These are phyloP conservation scores for Chiua virens DNA, from an alignment of 768 basidiomycete genomes.

Conservation along the genomic window DNA sequence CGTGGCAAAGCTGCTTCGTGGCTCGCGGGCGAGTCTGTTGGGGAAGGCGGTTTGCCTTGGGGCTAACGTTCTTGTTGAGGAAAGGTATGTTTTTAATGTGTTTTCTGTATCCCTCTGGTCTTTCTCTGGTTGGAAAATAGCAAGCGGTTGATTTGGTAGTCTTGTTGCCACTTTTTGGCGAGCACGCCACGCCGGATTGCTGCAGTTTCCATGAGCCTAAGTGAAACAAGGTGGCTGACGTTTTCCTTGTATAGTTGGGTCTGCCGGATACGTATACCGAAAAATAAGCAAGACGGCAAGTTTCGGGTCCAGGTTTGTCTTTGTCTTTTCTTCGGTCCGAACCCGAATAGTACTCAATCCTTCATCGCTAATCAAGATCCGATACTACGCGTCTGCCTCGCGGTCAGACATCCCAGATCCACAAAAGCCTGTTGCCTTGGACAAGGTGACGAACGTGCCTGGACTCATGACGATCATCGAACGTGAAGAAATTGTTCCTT, in stretches of 20 bases:
- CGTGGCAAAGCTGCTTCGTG: constrained; percentile 53
- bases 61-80: constrained; percentile 64
- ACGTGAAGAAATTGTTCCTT: constrained; percentile 34
- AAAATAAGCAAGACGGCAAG: constrained; percentile 45
- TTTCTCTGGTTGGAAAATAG: not conserved
- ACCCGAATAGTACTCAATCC: not conserved
- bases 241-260: constrained; percentile 50
- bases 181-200: not conserved
- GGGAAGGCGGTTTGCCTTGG: constrained; percentile 50
- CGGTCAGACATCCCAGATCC: constrained; percentile 54
- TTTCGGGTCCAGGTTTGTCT: constrained; percentile 61
- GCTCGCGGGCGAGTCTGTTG: constrained; percentile 50
- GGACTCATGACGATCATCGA: constrained; percentile 74
- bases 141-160: not conserved
- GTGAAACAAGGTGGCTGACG: constrained; percentile 2
- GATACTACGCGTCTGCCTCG: constrained; percentile 60
- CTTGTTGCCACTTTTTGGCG: not conserved
- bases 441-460: constrained; percentile 59
- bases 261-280: constrained; percentile 57
- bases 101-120: not conserved
- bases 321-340: not conserved
- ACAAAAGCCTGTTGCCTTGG: constrained; percentile 59
- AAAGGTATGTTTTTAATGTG: constrained; percentile 50
- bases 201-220: too few species aligned
- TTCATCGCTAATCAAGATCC: constrained; percentile 43